Percentiles rank a stretch among this genome's conserved stretches.
Evolutionary conservation across 2,329 filamentous ascomycete species (phyloP).

Genomic region (Alternaria ventricosa): DNA sequence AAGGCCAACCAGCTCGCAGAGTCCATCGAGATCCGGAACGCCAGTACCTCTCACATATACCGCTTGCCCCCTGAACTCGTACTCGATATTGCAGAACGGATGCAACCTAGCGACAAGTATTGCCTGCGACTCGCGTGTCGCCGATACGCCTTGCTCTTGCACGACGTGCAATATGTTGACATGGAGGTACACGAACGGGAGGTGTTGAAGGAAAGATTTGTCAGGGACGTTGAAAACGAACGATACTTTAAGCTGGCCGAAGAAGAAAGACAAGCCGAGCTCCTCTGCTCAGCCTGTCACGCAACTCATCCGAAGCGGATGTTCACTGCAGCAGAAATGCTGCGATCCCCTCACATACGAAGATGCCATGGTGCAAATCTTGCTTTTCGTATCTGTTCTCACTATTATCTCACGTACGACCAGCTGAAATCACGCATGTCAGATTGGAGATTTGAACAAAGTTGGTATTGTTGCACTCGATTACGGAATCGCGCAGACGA

Average conservation of each 20-base stretch:
- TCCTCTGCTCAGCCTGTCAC: neutral
- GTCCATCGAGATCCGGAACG: neutral
- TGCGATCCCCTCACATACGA: neutral
- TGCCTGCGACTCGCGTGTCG: neutral
- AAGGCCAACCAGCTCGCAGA: neutral
- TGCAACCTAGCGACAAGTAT: neutral
- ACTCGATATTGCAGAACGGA: neutral
- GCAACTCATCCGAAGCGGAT: neutral
- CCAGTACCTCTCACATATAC: neutral
- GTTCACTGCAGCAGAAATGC: neutral
- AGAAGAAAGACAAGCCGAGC: neutral
- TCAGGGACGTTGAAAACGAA: neutral
- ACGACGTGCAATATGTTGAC: neutral
- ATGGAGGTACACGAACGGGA: neutral
- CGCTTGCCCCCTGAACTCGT: neutral
- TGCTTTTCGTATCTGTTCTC: neutral
- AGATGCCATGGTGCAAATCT: neutral
- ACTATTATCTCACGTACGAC: neutral
- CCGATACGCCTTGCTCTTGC: neutral
- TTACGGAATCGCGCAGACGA: neutral
- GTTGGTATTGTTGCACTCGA: neutral
- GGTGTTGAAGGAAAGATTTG: neutral
- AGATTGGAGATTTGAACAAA: neutral
- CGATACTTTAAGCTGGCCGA: neutral
- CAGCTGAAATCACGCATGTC: neutral